Evolutionary conservation across 345 rosid species (phyloP), one percentile per base, ranked within the genome.

Genomic region (Salix viminalis): DNA sequence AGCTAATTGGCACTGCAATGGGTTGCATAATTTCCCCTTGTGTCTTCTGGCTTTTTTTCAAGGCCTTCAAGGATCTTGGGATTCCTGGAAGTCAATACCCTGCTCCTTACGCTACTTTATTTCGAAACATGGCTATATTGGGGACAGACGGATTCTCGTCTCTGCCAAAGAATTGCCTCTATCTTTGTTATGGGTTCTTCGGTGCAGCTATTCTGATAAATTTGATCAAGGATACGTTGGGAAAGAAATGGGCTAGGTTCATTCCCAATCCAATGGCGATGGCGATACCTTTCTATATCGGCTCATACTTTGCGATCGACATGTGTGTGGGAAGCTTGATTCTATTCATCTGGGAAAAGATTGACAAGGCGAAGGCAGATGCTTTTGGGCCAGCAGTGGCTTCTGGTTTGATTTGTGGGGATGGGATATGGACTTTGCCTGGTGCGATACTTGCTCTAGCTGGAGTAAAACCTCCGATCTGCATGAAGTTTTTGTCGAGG

Each of bases 181-280:
- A 65, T 32, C 84, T 88, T 79, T 86, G 89, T 42, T 86, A 78
- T 1, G 84, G 76, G 8, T 87, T 87, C 80, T 87, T 87, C 14
- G 44, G 65, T 0, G 85, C 83, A 0, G 85, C 89, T 39, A 24
- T 84, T 0, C 2, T 58, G 54, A 70, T 87, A 1, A 87, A 87
- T 66, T 48, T 71, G 21, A 4, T 87, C 21, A 76, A 71, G 70
- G 87, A 87, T 14, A 4, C n/a, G 0, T 32, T 81, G 4, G 69
- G 72, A 0, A 10, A 11, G 9, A 80, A 41, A 5, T 62, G 73
- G 54, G 66, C 79, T 19, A 70, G 70, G 77, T 83, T 66, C 16
- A 70, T 84, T 48, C 89, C 87, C 14, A 69, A 82, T 8, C 89
- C 87, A 6, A 84, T 86, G 89, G 86, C 86, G 21, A 77, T 86